Evolutionary conservation across 225 moss, liverwort and hornwort species (phyloP).

Genomic region (Anthoceros angustus): DNA sequence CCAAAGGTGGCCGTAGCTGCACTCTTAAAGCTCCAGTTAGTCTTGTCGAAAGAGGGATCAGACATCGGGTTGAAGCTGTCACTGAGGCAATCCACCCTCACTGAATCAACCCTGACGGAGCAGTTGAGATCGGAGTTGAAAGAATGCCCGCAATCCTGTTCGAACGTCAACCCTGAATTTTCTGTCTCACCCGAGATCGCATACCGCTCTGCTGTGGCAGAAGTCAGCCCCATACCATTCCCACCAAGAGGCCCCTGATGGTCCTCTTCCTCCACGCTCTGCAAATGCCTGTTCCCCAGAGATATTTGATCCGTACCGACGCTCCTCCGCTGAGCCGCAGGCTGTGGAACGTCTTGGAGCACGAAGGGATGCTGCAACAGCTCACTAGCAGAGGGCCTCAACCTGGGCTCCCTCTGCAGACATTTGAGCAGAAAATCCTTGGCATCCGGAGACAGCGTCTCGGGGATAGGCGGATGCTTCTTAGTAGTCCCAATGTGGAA

Average conservation of each 20-base stretch:
- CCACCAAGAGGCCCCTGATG: not conserved
- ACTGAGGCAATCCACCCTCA: not conserved
- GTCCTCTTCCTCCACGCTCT: not conserved
- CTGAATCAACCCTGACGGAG: not conserved
- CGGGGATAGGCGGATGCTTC: conserved; percentile 88
- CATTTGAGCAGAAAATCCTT: conserved; percentile 72
- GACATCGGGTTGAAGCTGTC: conserved; percentile 80
- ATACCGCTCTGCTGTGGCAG: not conserved
- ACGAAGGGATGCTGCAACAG: conserved; percentile 62
- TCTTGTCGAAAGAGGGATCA: conserved; percentile 46
- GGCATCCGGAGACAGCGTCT: conserved; percentile 60
- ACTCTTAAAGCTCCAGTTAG: conserved; percentile 24
- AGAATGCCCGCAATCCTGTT: not conserved
- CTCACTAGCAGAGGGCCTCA: conserved; percentile 67
- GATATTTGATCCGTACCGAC: not conserved
- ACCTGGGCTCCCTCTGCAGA: conserved; percentile 78
- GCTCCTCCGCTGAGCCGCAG: not conserved
- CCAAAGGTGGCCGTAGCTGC: conserved; percentile 23
- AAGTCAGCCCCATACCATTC: not conserved
- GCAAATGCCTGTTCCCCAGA: not conserved
- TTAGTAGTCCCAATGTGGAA: conserved; percentile 97
- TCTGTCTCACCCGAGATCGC: not conserved
- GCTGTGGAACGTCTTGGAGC: conserved; percentile 1
- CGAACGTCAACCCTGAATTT: not conserved
- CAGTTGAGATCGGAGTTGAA: not conserved